Conservation (phyloP, 73 alveolate species). For the Tetrahymena borealis region DNA sequence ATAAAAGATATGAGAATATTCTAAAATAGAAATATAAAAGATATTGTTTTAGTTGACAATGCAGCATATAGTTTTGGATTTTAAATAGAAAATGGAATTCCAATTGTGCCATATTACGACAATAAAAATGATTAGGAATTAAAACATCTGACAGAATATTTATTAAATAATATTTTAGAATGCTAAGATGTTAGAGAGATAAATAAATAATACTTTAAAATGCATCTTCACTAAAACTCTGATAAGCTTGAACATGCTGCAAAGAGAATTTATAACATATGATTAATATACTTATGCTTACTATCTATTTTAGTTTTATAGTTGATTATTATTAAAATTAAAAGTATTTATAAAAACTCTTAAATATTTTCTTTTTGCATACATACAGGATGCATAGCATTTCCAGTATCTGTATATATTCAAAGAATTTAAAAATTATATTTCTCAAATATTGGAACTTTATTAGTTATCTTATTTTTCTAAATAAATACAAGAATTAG, state of each 20-base stretch:
- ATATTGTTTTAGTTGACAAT: conserved; percentile 31
- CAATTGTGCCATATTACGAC: conserved; percentile 26
- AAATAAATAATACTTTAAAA: not conserved
- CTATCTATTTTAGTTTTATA: not conserved
- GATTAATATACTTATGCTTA: not conserved
- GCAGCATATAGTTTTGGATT: conserved; percentile 37
- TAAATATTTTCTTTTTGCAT: too few relatives aligned
- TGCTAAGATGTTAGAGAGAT: not conserved
- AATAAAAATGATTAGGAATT: conserved; percentile 24
- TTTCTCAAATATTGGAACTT: too few relatives aligned
- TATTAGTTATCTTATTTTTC: too few relatives aligned
- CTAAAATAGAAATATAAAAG: conserved; percentile 4
- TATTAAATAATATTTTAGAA: not conserved
- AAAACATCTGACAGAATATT: not conserved
- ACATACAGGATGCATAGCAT: too few relatives aligned
- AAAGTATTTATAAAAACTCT: too few relatives aligned
- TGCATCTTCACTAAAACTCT: not conserved
- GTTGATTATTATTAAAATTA: not conserved
- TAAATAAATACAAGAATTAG: too few relatives aligned
- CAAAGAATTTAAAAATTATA: too few relatives aligned
- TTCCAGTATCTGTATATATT: too few relatives aligned
- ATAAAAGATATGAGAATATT: conserved; percentile 41
- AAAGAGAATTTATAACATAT: not conserved
- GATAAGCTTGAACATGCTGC: not conserved
- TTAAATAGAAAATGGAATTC: conserved; percentile 23